A percentile compares a stretch with the other conserved stretches of the same genome.
Evolutionary conservation across 2,329 filamentous ascomycete genomes (phyloP).

Genomic region (Dactylella cylindrospora): DNA sequence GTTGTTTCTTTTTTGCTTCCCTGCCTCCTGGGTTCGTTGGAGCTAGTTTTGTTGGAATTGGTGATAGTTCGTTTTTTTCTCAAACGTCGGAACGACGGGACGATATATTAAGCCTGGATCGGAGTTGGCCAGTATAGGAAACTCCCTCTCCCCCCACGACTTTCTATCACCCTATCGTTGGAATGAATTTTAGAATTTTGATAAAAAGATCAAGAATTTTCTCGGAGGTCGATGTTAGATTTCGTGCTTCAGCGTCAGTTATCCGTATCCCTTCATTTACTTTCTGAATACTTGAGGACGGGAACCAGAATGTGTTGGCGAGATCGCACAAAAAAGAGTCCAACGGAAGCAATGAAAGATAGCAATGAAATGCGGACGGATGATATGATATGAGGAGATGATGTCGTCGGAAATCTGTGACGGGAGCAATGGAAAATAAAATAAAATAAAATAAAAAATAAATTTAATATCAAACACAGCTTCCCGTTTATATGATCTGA

Average conservation of each 20-base stretch:
- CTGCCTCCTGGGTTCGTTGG: slow-evolving; percentile 11
- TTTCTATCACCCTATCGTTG: slow-evolving; percentile 5
- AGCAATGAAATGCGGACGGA: no score
- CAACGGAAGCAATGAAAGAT: no score
- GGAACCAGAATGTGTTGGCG: no score
- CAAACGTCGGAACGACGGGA: slow-evolving; percentile 43
- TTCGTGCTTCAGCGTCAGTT: slow-evolving; percentile 16
- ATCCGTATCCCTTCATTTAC: slow-evolving; percentile 18
- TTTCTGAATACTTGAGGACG: background rate
- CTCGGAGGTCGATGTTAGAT: slow-evolving; percentile 5
- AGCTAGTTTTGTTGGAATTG: background rate
- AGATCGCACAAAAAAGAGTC: no score
- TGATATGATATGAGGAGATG: no score
- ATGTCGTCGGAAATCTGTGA: no score
- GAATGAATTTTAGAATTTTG: background rate
- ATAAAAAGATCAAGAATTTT: no score
- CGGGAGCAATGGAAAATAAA: no score
- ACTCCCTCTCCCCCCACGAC: slow-evolving; percentile 2
- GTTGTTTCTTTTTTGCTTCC: slow-evolving; percentile 4
- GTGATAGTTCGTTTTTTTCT: slow-evolving; percentile 8
- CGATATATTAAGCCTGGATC: slow-evolving; percentile 20
- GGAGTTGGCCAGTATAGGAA: slow-evolving; percentile 34
- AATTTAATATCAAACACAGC: no score
- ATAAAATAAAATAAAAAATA: no score
- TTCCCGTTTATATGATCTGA: no score